A percentile compares a stretch with the other conserved stretches of the same genome.
Evolutionary conservation across 306 rosid species (phyloP).

Genomic region (Rosa rugosa): DNA sequence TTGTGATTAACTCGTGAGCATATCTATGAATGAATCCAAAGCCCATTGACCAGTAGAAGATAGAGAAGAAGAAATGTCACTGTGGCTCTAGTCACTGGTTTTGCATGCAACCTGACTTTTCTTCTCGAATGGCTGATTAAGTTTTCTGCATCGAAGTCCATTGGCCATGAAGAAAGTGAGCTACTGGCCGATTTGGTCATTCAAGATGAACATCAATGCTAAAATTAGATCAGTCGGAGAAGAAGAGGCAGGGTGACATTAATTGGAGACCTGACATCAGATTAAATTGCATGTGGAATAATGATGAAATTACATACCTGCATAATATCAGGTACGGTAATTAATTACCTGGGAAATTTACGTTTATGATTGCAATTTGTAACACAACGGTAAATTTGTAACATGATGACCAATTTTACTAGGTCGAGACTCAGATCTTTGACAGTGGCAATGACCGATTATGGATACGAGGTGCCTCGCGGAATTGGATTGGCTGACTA

Average conservation of each 20-base stretch:
- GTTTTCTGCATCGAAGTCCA: slow-evolving; percentile 2
- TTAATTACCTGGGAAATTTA: too few relatives aligned
- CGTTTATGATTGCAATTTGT: too few relatives aligned
- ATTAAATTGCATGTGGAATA: neutral
- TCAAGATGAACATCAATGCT: neutral
- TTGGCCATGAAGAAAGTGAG: neutral
- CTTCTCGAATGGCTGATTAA: neutral
- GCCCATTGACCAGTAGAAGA: slow-evolving; percentile 12
- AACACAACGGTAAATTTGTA: too few relatives aligned
- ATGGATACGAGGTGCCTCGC: too few relatives aligned
- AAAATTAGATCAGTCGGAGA: neutral
- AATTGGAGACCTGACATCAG: neutral
- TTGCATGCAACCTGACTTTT: slow-evolving; percentile 5
- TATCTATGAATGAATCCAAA: neutral
- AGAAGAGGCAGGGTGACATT: neutral
- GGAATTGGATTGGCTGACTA: too few relatives aligned
- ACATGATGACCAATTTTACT: too few relatives aligned
- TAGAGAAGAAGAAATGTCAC: neutral
- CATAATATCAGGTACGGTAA: neutral
- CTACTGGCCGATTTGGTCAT: neutral
- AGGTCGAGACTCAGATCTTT: too few relatives aligned
- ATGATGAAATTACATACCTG: neutral
- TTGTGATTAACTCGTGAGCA: neutral
- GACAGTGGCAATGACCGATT: too few relatives aligned
- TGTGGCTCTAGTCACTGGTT: neutral